Base-by-base conservation (phyloP, 495 filamentous ascomycete species). In the Daldinia concentrica region DNA sequence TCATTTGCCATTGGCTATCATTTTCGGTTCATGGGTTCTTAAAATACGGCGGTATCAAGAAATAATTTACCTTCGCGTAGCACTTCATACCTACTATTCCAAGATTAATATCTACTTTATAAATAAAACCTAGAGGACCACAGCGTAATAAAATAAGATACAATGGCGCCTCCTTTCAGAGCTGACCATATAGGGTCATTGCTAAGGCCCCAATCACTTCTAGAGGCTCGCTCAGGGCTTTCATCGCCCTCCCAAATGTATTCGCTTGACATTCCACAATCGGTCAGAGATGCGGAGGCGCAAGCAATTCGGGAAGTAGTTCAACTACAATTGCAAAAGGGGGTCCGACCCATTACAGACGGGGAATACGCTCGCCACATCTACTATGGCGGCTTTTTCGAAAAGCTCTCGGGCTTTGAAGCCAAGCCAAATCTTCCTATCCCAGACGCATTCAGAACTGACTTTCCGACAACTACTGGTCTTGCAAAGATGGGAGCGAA, bases 161-260 rank as follows among this genome's bases (percentile, higher is more conserved):
- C 68, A 34, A 82, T 82, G 80, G 69, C 78, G 7, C 90, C 92
- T 43, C 91, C 92, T 27, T 94, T 93, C 79, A 87, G 91, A 72
- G 91, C 91, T 54, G 93, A 95, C 83, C 92, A 94, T 76, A 82
- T 96, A 68, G 93, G 93, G 64, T 94, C 91, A 39, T 86, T 95
- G 24, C 86, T 94, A 29, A 88, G 93, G 11, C 91, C 92, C 41
- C 79, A 91, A 63, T 74, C 85, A 29, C 87, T 95, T 7, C 83
- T 94, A 41, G 80, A 87, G 12, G 85, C 83, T 45, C 90, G 91
- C 66, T 59, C 62, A 12, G 45, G 19, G 22, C 66, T 74, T 17
- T 69, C 71, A 1, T 73, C 72, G 7, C 69, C 76, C 9, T 76
- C 74, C 14, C 71, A 76, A 26, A 67, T 73, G 64, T 84, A 86